A percentile compares a stretch with the other conserved stretches of the same genome.
phyloP scores from a whole-genome alignment of 2,329 filamentous ascomycete genomes.

The Microsporum audouinii region DNA sequence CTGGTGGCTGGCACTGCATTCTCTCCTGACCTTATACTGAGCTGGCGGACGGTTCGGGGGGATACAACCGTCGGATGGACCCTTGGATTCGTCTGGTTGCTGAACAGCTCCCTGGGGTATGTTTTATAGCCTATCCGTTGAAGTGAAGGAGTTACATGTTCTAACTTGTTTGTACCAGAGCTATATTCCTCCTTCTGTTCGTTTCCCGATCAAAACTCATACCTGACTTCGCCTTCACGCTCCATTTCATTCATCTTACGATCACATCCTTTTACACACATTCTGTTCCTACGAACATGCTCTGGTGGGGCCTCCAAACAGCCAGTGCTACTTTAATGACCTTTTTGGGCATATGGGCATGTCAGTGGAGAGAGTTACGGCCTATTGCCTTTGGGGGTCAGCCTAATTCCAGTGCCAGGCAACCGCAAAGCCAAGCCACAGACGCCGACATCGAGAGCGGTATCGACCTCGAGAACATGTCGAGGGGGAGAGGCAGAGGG shows the following conservation, averaged over 20 bases:
- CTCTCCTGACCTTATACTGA: conserved; percentile 47
- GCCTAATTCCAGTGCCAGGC: conserved; percentile 22
- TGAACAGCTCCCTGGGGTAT: conserved; percentile 54
- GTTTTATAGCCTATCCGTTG: conserved; percentile 17
- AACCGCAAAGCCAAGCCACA: conserved; percentile 42
- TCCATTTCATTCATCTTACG: conserved; percentile 72
- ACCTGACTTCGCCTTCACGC: conserved; percentile 82
- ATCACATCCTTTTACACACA: conserved; percentile 68
- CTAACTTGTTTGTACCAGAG: conserved; percentile 39
- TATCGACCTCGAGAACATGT: conserved; percentile 11
- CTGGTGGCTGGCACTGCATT: conserved; percentile 53
- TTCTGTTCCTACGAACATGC: conserved; percentile 60
- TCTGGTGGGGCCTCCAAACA: conserved; percentile 73
- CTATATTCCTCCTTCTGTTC: conserved; percentile 70
- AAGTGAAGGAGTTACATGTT: not conserved
- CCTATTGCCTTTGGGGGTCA: conserved; percentile 71
- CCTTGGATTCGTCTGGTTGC: conserved; percentile 54
- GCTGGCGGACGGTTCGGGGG: conserved; percentile 52
- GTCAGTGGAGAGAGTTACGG: conserved; percentile 75
- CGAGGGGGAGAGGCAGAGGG: conserved; percentile 16
- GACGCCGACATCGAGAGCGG: conserved; percentile 31
- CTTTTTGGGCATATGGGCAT: conserved; percentile 74
- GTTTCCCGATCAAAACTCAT: conserved; percentile 86
- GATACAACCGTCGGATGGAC: conserved; percentile 62
- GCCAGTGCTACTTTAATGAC: conserved; percentile 53